Percentiles rank a stretch among this genome's conserved stretches.
phyloP scores from a whole-genome alignment of 2,329 filamentous ascomycete genomes.

The Aspergillus sp. region DNA sequence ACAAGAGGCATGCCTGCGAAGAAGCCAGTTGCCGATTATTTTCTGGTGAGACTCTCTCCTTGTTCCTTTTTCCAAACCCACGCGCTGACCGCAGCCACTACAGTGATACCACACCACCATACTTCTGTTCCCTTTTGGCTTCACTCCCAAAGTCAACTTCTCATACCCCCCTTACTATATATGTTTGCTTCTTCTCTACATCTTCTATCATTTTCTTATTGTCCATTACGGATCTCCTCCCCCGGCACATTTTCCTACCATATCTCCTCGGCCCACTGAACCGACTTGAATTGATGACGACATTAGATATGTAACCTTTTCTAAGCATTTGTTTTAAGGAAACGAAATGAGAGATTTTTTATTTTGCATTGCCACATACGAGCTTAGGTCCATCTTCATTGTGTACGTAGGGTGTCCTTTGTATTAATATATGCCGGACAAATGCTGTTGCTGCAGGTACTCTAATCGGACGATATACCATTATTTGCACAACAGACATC shows the following conservation, averaged over 20 bases:
- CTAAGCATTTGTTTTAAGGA: not conserved
- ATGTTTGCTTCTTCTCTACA: not conserved
- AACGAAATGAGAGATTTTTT: conserved; percentile 53
- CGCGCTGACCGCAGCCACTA: not conserved
- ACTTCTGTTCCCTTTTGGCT: not conserved
- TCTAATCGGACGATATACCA: no score
- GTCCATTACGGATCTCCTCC: not conserved
- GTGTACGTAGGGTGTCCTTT: not conserved
- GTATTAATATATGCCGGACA: no score
- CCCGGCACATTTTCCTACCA: not conserved
- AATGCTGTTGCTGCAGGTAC: no score
- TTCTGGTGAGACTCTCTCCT: conserved; percentile 55
- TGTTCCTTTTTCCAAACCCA: not conserved
- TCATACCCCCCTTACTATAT: not conserved
- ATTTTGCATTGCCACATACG: not conserved
- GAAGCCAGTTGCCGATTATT: conserved; percentile 97
- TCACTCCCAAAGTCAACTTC: not conserved
- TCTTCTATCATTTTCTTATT: not conserved
- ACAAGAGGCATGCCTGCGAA: conserved; percentile 97
- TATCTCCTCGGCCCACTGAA: conserved; percentile 9
- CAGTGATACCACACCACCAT: conserved; percentile 4
- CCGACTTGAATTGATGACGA: not conserved
- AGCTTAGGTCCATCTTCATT: conserved; percentile 58
- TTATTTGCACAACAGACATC: no score
- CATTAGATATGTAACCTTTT: conserved; percentile 1